phyloP scores from a whole-genome alignment of 768 basidiomycete genomes.

The Leccinum longicurvipes region DNA sequence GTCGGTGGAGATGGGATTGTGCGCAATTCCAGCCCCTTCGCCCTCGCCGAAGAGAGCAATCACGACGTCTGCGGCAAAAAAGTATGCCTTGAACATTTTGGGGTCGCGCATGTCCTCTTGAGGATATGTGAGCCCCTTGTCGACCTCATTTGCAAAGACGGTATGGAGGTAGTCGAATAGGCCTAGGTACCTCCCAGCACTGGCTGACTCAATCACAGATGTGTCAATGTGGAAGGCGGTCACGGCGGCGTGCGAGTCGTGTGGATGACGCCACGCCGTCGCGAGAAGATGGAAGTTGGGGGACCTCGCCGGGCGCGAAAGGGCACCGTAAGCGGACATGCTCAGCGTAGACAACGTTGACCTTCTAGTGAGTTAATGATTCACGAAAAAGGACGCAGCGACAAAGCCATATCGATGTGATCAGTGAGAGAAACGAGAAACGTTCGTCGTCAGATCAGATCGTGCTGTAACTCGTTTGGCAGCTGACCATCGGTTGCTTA shows the following conservation, averaged over 20 bases:
- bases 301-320: conserved; percentile 33
- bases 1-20: neutral
- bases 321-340: conserved; percentile 73
- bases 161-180: conserved; percentile 57
- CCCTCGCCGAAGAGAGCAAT: conserved; percentile 47
- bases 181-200: conserved; percentile 33
- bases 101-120: conserved; percentile 62
- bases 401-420: conserved; percentile 2
- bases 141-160: conserved; percentile 72
- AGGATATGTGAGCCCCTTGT: conserved; percentile 79
- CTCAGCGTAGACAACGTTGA: neutral
- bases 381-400: conserved; percentile 19
- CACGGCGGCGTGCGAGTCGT: conserved; percentile 16
- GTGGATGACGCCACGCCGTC: conserved; percentile 44
- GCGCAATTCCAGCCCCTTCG: neutral
- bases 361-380: neutral
- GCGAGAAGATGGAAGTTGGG: conserved; percentile 41
- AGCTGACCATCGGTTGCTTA: neutral
- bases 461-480: neutral
- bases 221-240: conserved; percentile 39
- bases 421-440: neutral
- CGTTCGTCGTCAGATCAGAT: neutral
- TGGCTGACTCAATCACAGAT: conserved; percentile 12
- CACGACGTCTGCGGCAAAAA: conserved; percentile 74
- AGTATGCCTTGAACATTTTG: conserved; percentile 67